Conservation (phyloP, 2,329 filamentous ascomycete genomes). For the Phyllosticta paracitricarpa region DNA sequence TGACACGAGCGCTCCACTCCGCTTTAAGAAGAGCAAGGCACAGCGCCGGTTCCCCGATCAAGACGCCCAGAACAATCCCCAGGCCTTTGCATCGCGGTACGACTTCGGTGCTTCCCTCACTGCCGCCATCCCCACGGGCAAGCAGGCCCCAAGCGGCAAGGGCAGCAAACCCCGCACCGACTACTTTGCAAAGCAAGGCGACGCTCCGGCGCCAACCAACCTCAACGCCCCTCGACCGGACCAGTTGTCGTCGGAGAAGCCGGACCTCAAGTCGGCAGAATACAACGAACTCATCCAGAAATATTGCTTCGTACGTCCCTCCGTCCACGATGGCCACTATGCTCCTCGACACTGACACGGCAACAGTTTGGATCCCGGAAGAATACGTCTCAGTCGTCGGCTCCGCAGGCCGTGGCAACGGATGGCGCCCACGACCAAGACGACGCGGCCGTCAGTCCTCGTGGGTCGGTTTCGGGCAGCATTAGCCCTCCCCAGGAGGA, state of each 20-base stretch:
- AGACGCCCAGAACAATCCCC: slow-evolving; percentile 35
- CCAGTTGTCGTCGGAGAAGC: slow-evolving; percentile 50
- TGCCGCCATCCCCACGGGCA: slow-evolving; percentile 68
- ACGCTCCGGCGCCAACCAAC: slow-evolving; percentile 15
- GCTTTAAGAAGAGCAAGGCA: slow-evolving; percentile 61
- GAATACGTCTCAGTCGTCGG: slow-evolving; percentile 24
- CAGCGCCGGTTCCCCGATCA: slow-evolving; percentile 45
- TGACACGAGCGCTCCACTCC: slow-evolving; percentile 42
- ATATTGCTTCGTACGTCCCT: slow-evolving; percentile 92
- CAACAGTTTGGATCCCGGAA: slow-evolving; percentile 42
- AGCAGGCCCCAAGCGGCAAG: slow-evolving; percentile 46
- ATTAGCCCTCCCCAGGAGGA: slow-evolving; percentile 23
- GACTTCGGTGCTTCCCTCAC: slow-evolving; percentile 89
- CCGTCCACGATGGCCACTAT: slow-evolving; percentile 21
- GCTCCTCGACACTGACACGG: slow-evolving; percentile 29
- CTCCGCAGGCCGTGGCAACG: slow-evolving; percentile 12
- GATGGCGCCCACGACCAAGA: slow-evolving; percentile 23
- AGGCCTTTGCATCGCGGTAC: slow-evolving; percentile 85
- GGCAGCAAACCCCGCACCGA: slow-evolving; percentile 15
- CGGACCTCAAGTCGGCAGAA: slow-evolving; percentile 70
- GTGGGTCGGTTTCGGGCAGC: slow-evolving; percentile 27
- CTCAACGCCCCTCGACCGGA: slow-evolving; percentile 38
- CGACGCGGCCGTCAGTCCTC: slow-evolving; percentile 20
- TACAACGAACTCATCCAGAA: slow-evolving; percentile 97
- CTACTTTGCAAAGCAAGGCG: slow-evolving; percentile 29